Percentiles rank a stretch among this genome's conserved stretches.
Conservation (phyloP, 768 basidiomycete genomes). For the Chalciporus chontae region DNA sequence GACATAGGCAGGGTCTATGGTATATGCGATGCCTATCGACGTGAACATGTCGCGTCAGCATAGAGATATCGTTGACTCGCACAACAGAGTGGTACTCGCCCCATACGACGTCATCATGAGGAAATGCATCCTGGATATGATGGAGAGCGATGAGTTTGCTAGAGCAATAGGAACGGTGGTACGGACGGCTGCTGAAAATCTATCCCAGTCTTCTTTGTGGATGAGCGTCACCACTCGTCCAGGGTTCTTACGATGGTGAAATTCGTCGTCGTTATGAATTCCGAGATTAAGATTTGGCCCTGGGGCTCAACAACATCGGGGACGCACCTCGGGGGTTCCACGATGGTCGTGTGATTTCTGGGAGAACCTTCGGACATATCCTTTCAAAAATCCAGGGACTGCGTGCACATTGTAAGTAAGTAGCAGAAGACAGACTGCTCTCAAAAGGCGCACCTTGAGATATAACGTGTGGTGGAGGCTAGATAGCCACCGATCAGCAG, state of each 20-base stretch:
- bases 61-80: not conserved
- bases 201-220: slow-evolving; percentile 85
- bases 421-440: not conserved
- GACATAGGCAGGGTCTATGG: slow-evolving; percentile 75
- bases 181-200: slow-evolving; percentile 63
- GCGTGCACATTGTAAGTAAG: not conserved
- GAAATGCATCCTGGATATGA: slow-evolving; percentile 28
- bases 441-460: slow-evolving; percentile 47
- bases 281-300: not conserved
- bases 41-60: not conserved
- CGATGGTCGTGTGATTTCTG: slow-evolving; percentile 92
- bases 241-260: slow-evolving; percentile 50
- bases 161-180: not conserved
- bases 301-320: not conserved
- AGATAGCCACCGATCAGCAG: not conserved
- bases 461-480: slow-evolving; percentile 84
- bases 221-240: slow-evolving; percentile 90
- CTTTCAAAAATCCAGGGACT: slow-evolving; percentile 85
- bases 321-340: slow-evolving; percentile 74
- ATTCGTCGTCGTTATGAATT: not conserved
- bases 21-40: slow-evolving; percentile 71
- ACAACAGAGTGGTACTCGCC: slow-evolving; percentile 40
- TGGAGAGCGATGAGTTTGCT: not conserved
- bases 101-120: slow-evolving; percentile 49
- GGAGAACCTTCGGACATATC: slow-evolving; percentile 86